Percentiles rank a stretch among this genome's conserved stretches.
Evolutionary conservation across 2,329 filamentous ascomycete species (phyloP).

Genomic region (Dryadomyces quercus-mongolicae): DNA sequence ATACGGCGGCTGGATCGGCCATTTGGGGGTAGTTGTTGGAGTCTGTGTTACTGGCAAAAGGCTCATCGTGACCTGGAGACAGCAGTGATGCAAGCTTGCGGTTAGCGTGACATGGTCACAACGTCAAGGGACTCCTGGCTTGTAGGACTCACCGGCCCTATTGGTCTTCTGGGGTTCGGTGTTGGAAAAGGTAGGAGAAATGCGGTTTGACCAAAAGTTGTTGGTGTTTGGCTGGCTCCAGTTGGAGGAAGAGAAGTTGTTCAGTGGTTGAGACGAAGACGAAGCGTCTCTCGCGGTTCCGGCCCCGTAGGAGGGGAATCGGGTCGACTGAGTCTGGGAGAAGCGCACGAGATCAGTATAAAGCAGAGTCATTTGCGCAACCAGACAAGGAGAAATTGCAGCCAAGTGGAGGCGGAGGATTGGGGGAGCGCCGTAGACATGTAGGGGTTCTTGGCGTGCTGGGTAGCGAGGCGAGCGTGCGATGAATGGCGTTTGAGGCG

Average conservation of each 20-base stretch:
- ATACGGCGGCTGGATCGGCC: constrained; percentile 2
- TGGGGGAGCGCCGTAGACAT: not conserved
- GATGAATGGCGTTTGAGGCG: not conserved
- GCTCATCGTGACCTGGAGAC: constrained; percentile 17
- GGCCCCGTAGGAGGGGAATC: constrained; percentile 24
- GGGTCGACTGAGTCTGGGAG: constrained; percentile 23
- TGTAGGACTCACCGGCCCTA: constrained; percentile 28
- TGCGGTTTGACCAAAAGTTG: constrained; percentile 38
- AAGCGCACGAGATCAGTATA: constrained; percentile 1
- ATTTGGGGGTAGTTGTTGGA: not conserved
- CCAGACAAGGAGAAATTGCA: not conserved
- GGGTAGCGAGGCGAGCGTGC: not conserved
- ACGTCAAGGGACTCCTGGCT: too few species aligned
- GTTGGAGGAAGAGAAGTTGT: constrained; percentile 20
- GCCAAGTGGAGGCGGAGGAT: too few species aligned
- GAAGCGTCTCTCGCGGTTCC: constrained; percentile 18
- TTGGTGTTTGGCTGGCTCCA: constrained; percentile 20
- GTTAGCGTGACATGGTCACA: too few species aligned
- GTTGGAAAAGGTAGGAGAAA: constrained; percentile 20
- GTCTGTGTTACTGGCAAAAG: constrained; percentile 16
- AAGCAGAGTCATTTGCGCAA: not conserved
- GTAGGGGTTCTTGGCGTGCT: not conserved
- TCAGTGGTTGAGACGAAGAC: constrained; percentile 21
- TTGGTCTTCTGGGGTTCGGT: constrained; percentile 22
- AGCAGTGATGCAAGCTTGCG: not conserved